Evolutionary conservation across 2,329 filamentous ascomycete species (phyloP), one percentile per base, ranked within the genome.

Genomic region (Aspergillus sp.): DNA sequence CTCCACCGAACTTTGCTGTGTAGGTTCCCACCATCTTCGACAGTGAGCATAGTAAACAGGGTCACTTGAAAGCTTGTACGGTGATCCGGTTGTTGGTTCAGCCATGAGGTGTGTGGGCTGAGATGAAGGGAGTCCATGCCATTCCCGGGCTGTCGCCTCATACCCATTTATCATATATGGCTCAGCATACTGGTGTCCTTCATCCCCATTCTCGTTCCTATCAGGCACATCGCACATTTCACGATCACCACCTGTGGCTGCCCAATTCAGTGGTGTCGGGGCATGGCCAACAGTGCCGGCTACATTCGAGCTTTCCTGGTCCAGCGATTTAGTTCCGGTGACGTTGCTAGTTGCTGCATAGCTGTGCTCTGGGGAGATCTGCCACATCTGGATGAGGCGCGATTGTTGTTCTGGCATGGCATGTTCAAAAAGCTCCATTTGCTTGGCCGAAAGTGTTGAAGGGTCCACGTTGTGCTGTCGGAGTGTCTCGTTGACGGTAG

Each of bases 101-200:
- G 64, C 62, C 21, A 42, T 23, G 4, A 41, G n/a, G 17, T 42
- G 27, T 11, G n/a, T 52, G 30, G 44, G 48, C 15, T 68, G 53
- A 23, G 66, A 52, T 21, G 67, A 55, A 50, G 62, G 64, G 17
- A 60, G 54, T 10, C 89, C 83, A 63, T 88, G 86, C 70, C 90
- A 88, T 57, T 86, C 82, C 60, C 82, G 81, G 60, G 88, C 86
- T 59, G 90, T 78, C 70, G 86, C 81, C 69, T 91, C 89, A 72
- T 96, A 96, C 13, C 92, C 92, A 6, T 86, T 88, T 51, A 85
- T 75, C 85, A 96, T 96, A 76, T 96, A 96, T 0, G 92, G 92
- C 75, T 96, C 91, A 41, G 85, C 86, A 62, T 85, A 82, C 49
- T 75, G 64, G 70, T 77, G 19, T 66, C 67, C 54, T 62, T 67